Evolutionary conservation across 129 eudicot genomes (phyloP), one percentile per base, ranked within the genome.

Genomic region (Oenanthe sinensis): DNA sequence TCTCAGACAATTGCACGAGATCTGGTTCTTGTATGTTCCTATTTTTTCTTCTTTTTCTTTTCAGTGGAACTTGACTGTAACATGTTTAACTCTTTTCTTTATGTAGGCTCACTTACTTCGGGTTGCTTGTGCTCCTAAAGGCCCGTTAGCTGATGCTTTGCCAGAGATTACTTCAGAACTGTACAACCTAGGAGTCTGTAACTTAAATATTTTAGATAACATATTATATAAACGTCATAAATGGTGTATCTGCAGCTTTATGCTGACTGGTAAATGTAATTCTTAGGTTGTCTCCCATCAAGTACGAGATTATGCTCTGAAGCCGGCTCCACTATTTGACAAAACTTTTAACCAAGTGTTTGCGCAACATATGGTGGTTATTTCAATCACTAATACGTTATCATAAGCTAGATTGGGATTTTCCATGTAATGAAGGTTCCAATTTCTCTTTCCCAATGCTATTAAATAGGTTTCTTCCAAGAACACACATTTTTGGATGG

Each of bases 81-180:
- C 60, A 54, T 77, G 73, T 82, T 71, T n/a, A 77, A 71, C 20
- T 62, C 77, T 42, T 74, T 58, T 14, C 74, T 70, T 75, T 78
- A 20, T 82, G 67, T 81, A 96, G 99, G 99, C 91, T 81, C 99
- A 96, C 86, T 86, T 96, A 83, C 89, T 96, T 82, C 97, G 97
- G 78, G 87, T 92, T 82, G 99, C 97, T 76, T 96, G 99, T 79
- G 84, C 91, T 81, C 85, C 96, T 45, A 92, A 92, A 81, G 95
- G 96, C 45, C 90, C 92, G 47, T 89, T 96, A 45, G 84, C 88
- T 81, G 90, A 90, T 84, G 87, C 90, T 76, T 90, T 96, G 88
- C 90, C 89, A 67, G 93, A 96, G 77, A 87, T 96, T 75, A 85
- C 96, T 82, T 91, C 96, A 74, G 99, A 96, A 88, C 82, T 96